Percentiles rank a stretch among this genome's conserved stretches.
phyloP scores from a whole-genome alignment of 768 basidiomycete genomes.

The Floccularia luteovirens region DNA sequence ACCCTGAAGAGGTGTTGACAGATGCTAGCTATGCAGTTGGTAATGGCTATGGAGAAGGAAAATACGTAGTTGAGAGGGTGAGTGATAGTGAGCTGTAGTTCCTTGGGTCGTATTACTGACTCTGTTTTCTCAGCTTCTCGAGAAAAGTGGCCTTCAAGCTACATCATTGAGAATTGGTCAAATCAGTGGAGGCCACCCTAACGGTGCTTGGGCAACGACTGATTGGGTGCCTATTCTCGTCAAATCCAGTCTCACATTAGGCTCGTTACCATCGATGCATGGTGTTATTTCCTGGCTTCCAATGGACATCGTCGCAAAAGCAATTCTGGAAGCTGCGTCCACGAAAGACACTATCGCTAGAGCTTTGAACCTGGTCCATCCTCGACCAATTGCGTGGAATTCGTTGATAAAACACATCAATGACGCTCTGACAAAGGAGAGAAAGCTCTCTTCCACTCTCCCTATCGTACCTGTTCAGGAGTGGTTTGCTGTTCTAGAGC shows the following conservation, averaged over 20 bases:
- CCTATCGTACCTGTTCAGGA: constrained; percentile 12
- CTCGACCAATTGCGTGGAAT: constrained; percentile 23
- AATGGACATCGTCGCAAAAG: constrained; percentile 16
- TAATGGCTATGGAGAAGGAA: constrained; percentile 37
- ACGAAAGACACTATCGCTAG: constrained; percentile 7
- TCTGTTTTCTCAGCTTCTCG: constrained; percentile 20
- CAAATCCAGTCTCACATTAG: constrained; percentile 21
- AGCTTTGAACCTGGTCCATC: constrained; percentile 26
- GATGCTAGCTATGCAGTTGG: constrained; percentile 26
- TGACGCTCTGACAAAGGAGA: not conserved
- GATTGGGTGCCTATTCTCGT: constrained; percentile 42
- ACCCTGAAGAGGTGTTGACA: constrained; percentile 24
- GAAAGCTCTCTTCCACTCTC: not conserved
- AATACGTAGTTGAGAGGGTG: constrained; percentile 33
- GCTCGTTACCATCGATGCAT: constrained; percentile 16
- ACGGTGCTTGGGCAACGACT: constrained; percentile 33
- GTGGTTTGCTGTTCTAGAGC: constrained; percentile 14
- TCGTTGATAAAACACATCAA: constrained; percentile 12
- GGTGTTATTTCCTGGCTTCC: constrained; percentile 30
- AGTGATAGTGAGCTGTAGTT: constrained; percentile 2
- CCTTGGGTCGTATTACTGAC: not conserved
- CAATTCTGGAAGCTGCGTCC: constrained; percentile 22
- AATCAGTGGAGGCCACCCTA: constrained; percentile 26
- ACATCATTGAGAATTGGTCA: constrained; percentile 39
- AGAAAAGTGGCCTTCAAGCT: constrained; percentile 24